phyloP scores from a whole-genome alignment of 768 basidiomycete genomes.

The Calocybe cyanea region DNA sequence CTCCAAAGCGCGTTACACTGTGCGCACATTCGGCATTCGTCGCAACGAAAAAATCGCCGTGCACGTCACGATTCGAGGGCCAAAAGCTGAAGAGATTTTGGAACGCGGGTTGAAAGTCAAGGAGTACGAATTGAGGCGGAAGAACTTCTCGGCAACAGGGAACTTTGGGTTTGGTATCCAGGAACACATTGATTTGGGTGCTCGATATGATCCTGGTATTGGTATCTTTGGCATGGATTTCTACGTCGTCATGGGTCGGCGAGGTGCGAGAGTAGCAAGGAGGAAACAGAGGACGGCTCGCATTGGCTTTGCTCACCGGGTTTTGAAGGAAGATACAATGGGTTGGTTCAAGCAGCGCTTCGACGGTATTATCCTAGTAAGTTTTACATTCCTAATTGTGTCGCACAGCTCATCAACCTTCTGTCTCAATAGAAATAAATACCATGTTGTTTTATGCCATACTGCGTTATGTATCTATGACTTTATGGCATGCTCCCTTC shows the following conservation, averaged over 20 bases:
- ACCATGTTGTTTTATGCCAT: constrained; percentile 6
- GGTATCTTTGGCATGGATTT: constrained; percentile 99
- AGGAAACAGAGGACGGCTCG: constrained; percentile 86
- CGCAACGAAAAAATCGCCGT: constrained; percentile 99
- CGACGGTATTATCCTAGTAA: constrained; percentile 93
- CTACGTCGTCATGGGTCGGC: constrained; percentile 95
- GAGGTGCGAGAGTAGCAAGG: constrained; percentile 86
- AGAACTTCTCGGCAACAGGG: constrained; percentile 97
- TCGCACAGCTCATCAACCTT: background rate
- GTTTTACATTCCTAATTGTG: constrained; percentile 23
- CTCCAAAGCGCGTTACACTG: constrained; percentile 99
- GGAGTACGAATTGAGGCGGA: constrained; percentile 97
- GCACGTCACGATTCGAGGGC: constrained; percentile 97
- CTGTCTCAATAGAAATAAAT: constrained; percentile 18
- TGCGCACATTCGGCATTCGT: constrained; percentile 98
- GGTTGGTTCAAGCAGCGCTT: constrained; percentile 99
- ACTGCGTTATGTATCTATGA: constrained; percentile 20
- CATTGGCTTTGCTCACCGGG: constrained; percentile 84
- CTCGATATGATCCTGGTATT: constrained; percentile 96
- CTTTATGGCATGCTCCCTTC: constrained; percentile 18
- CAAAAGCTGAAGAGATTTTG: constrained; percentile 99
- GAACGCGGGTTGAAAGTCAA: constrained; percentile 99
- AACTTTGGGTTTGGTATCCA: constrained; percentile 99
- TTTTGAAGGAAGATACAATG: constrained; percentile 96
- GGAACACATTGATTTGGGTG: constrained; percentile 99